Percentiles rank a stretch among this genome's conserved stretches.
These are phyloP conservation scores for Tinospora cordifolia DNA, from an alignment of 164 flowering plant genomes.

Conservation along the genomic window DNA sequence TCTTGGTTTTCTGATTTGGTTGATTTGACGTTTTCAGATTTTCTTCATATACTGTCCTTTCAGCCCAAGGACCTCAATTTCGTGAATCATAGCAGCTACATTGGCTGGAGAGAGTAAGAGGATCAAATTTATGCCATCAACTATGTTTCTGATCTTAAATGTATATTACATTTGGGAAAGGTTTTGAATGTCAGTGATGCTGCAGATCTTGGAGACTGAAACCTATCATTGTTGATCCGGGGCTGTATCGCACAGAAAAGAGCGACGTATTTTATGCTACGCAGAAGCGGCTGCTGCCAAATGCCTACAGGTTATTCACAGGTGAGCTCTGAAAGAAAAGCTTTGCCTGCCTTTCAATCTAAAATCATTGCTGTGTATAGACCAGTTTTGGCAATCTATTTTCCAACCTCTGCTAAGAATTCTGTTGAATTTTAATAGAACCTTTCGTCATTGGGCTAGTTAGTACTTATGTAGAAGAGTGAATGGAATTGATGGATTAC, in stretches of 20 bases:
- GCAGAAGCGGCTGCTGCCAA: conserved; percentile 72
- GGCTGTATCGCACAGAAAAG: conserved; percentile 58
- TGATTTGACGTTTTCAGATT: conserved; percentile 44
- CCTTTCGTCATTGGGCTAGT: no score
- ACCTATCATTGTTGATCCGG: conserved; percentile 78
- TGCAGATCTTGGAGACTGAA: conserved; percentile 55
- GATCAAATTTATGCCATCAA: background rate
- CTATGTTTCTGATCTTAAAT: background rate
- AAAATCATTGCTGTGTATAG: no score
- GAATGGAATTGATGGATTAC: no score
- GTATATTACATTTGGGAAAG: background rate
- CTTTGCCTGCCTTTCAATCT: no score
- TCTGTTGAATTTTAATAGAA: no score
- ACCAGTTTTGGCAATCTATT: no score
- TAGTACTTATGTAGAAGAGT: no score
- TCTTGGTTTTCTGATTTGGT: background rate
- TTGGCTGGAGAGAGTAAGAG: conserved; percentile 89
- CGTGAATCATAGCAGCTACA: conserved; percentile 69
- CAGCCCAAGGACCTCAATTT: conserved; percentile 80
- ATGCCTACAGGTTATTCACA: conserved; percentile 63
- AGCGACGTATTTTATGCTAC: conserved; percentile 59
- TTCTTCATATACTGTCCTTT: conserved; percentile 79
- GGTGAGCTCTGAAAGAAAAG: conserved; percentile 32
- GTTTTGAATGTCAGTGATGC: conserved; percentile 10
- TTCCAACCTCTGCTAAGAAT: no score